Percentiles rank a stretch among this genome's conserved stretches.
Conservation (phyloP, 1,284 basidiomycete genomes). For the Malassezia pachydermatis region DNA sequence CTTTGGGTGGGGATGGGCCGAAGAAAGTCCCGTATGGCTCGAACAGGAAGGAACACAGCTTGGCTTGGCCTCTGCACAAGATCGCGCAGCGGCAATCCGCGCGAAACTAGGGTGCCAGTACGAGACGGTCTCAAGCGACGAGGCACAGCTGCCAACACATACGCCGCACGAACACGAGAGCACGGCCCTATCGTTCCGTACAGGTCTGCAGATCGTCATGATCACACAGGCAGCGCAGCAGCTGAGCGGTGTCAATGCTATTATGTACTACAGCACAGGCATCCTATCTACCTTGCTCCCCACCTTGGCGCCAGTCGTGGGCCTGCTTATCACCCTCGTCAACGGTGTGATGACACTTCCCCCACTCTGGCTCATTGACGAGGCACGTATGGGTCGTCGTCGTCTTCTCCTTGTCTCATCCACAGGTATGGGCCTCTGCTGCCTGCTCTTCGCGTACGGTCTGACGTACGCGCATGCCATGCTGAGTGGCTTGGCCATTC, state of each 20-base stretch:
- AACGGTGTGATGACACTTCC: conserved; percentile 71
- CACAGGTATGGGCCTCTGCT: conserved; percentile 60
- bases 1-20: conserved; percentile 25
- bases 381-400: conserved; percentile 53
- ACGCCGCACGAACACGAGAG: neutral
- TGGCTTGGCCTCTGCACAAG: neutral
- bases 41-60: conserved; percentile 20
- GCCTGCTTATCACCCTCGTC: conserved; percentile 39
- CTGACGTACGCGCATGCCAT: conserved; percentile 23
- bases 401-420: conserved; percentile 48
- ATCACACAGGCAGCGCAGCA: conserved; percentile 43
- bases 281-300: conserved; percentile 34
- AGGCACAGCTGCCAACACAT: neutral
- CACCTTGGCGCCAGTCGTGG: conserved; percentile 24
- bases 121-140: neutral
- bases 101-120: conserved; percentile 21
- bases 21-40: conserved; percentile 36
- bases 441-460: conserved; percentile 56
- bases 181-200: conserved; percentile 5
- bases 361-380: conserved; percentile 65
- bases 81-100: conserved; percentile 19
- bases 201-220: conserved; percentile 27
- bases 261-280: conserved; percentile 42
- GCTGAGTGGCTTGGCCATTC: conserved; percentile 65
- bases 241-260: conserved; percentile 40